Conservation (phyloP, 2,329 filamentous ascomycete species). For the Colletotrichum trifolii region DNA sequence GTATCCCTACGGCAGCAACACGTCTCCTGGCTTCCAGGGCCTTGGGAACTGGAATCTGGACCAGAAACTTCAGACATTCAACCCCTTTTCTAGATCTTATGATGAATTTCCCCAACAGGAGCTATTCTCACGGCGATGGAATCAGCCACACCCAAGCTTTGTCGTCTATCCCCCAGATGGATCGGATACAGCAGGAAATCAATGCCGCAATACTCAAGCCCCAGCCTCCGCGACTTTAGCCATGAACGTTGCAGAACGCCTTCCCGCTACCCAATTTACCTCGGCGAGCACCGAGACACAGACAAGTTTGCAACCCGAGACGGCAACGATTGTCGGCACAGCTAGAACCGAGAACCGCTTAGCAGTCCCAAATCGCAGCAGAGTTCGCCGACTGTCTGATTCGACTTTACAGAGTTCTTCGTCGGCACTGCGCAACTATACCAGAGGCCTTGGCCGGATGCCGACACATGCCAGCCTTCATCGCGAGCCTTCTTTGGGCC, state of each 20-base stretch:
- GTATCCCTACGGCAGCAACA: background rate
- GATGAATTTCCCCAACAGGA: background rate
- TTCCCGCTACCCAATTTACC: background rate
- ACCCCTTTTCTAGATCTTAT: no score
- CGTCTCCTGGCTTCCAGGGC: no score
- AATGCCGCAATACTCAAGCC: background rate
- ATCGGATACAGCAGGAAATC: background rate
- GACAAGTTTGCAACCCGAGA: no score
- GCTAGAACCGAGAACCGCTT: background rate
- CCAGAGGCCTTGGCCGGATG: background rate
- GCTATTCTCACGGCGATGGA: background rate
- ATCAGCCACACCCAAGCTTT: conserved; percentile 8
- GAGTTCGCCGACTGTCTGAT: background rate
- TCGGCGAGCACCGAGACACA: no score
- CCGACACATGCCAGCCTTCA: background rate
- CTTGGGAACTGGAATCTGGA: no score
- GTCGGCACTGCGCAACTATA: background rate
- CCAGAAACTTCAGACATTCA: no score
- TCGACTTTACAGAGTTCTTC: background rate
- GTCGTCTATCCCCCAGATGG: conserved; percentile 19
- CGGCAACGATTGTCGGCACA: no score
- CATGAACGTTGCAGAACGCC: conserved; percentile 18
- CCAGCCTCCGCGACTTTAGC: background rate
- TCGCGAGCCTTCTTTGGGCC: background rate
- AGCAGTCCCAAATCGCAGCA: conserved; percentile 1